phyloP scores from a whole-genome alignment of 495 filamentous ascomycete genomes.

The Talaromyces wortmannii region DNA sequence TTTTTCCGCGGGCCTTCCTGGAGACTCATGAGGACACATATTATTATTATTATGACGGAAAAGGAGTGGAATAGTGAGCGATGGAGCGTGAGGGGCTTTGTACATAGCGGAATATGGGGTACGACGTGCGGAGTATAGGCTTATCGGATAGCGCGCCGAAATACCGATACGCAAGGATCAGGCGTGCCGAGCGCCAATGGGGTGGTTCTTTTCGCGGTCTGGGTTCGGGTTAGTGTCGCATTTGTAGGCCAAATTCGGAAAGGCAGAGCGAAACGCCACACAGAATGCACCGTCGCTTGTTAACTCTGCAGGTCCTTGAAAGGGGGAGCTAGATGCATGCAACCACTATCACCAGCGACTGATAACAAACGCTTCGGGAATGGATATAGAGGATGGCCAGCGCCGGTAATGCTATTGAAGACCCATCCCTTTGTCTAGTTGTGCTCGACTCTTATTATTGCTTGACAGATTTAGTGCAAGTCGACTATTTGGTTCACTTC shows the following conservation, averaged over 20 bases:
- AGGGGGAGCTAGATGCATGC: not conserved
- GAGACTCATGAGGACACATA: not conserved
- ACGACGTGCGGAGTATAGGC: not conserved
- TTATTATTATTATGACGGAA: too few relatives aligned
- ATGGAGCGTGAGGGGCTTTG: not conserved
- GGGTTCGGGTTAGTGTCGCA: not conserved
- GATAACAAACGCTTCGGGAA: not conserved
- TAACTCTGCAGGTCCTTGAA: not conserved
- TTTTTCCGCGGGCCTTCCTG: not conserved
- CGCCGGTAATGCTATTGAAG: not conserved
- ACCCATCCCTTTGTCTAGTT: not conserved
- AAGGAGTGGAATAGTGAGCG: too few relatives aligned
- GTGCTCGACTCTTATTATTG: not conserved
- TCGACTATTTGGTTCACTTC: not conserved
- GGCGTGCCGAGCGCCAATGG: too few relatives aligned
- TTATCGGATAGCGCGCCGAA: not conserved
- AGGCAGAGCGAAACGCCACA: not conserved
- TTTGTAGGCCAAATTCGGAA: not conserved
- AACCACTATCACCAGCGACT: not conserved
- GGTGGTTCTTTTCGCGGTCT: not conserved
- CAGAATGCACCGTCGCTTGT: not conserved
- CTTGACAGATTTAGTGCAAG: not conserved
- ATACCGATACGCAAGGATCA: too few relatives aligned
- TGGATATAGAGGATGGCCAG: not conserved
- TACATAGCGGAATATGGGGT: not conserved